Evolutionary conservation across 768 basidiomycete genomes (phyloP).

Genomic region (Infundibulicybe gibba): DNA sequence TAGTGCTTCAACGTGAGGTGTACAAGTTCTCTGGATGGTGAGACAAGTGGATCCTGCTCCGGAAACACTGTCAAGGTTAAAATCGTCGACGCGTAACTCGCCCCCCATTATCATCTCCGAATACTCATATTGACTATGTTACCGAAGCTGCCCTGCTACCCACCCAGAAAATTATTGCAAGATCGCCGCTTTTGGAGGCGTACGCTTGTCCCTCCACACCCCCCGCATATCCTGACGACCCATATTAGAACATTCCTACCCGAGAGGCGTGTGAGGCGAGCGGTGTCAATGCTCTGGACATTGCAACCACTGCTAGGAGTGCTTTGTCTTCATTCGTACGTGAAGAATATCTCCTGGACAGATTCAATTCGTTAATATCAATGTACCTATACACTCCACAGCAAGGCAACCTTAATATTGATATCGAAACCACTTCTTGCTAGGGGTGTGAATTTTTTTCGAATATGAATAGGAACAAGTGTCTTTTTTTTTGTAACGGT

Average conservation of each 20-base stretch:
- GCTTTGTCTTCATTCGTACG: conserved; percentile 27
- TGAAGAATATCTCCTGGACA: not conserved
- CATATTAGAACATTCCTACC: conserved; percentile 17
- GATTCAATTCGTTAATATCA: not conserved
- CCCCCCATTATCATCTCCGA: no score
- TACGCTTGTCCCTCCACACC: conserved; percentile 6
- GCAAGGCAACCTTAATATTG: conserved; percentile 22
- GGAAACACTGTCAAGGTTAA: conserved; percentile 28
- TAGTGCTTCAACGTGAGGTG: conserved; percentile 25
- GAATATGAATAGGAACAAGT: no score
- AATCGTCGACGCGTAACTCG: conserved; percentile 22
- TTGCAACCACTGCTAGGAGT: conserved; percentile 26
- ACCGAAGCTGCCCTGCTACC: conserved; percentile 23
- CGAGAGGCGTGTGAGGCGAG: conserved; percentile 24
- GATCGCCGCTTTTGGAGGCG: conserved; percentile 16
- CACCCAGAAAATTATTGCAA: conserved; percentile 33
- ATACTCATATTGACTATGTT: no score
- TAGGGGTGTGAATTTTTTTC: not conserved
- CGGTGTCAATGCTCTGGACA: conserved; percentile 27
- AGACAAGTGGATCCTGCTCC: conserved; percentile 19
- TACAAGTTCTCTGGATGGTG: conserved; percentile 22
- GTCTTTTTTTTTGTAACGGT: no score
- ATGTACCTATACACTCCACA: conserved; percentile 7
- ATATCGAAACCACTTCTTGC: conserved; percentile 19
- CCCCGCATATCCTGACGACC: no score